Percentiles rank a stretch among this genome's conserved stretches.
phyloP scores from a whole-genome alignment of 2,329 filamentous ascomycete species.

The Xylaria hypoxylon region DNA sequence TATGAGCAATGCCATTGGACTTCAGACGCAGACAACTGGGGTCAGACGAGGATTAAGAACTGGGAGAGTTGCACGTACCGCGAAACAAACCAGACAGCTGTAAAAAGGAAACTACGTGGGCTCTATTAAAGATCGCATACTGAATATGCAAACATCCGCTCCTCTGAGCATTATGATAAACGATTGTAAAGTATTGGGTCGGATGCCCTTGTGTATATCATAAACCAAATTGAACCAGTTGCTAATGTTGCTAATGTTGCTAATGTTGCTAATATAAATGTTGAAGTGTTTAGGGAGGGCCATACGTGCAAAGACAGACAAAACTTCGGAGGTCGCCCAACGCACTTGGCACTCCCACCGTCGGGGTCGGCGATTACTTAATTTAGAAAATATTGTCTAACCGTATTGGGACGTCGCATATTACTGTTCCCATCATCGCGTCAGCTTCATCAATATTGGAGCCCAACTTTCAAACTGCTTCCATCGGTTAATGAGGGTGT shows the following conservation, averaged over 20 bases:
- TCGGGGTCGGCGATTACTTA: constrained; percentile 8
- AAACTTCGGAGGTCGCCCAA: no score
- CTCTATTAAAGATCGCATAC: background rate
- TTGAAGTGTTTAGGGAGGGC: no score
- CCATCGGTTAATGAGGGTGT: background rate
- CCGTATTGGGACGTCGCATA: constrained; percentile 11
- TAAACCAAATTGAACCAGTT: background rate
- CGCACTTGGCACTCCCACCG: no score
- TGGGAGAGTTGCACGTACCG: constrained; percentile 34
- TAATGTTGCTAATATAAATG: no score
- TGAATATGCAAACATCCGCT: no score
- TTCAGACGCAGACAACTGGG: constrained; percentile 29
- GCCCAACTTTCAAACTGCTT: background rate
- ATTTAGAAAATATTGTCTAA: constrained; percentile 9
- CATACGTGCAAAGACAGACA: no score
- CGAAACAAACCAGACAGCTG: constrained; percentile 18
- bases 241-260: no score
- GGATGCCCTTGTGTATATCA: background rate
- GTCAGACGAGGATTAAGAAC: constrained; percentile 23
- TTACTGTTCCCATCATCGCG: constrained; percentile 27
- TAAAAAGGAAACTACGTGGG: constrained; percentile 10
- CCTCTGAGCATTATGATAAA: background rate
- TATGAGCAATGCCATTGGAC: constrained; percentile 36
- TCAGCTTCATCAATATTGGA: constrained; percentile 10
- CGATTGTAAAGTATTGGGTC: background rate